phyloP scores from a whole-genome alignment of 441 rosid species.

The Erodium texanum region DNA sequence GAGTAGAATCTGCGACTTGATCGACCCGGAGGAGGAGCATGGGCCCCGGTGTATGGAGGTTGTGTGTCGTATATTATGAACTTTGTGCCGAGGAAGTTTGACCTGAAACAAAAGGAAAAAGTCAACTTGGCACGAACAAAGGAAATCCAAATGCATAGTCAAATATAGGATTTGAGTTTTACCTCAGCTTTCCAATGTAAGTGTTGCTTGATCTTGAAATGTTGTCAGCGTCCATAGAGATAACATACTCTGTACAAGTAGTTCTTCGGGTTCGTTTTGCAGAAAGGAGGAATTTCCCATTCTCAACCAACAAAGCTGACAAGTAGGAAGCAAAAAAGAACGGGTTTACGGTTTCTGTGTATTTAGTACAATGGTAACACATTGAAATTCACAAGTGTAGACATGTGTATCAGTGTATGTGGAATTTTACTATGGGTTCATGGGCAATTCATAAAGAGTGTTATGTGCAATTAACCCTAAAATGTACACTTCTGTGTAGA shows the following conservation, averaged over 20 bases:
- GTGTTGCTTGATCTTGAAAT: background rate
- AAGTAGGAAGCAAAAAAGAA: too few relatives aligned
- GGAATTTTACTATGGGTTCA: too few relatives aligned
- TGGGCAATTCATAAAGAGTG: too few relatives aligned
- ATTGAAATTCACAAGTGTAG: too few relatives aligned
- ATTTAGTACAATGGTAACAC: too few relatives aligned
- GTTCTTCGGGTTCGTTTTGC: slow-evolving; percentile 17
- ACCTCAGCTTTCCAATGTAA: slow-evolving; percentile 23
- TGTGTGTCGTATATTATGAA: too few relatives aligned
- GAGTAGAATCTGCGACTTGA: slow-evolving; percentile 18
- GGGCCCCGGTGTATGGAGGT: slow-evolving; percentile 2
- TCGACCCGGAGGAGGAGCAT: slow-evolving; percentile 16
- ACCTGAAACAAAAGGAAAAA: slow-evolving; percentile 13
- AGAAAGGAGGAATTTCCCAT: slow-evolving; percentile 15
- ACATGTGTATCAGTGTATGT: too few relatives aligned
- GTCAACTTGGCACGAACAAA: too few relatives aligned
- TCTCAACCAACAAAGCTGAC: slow-evolving; percentile 13
- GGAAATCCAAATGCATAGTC: too few relatives aligned
- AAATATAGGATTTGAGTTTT: background rate
- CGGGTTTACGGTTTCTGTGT: too few relatives aligned
- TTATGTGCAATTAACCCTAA: too few relatives aligned
- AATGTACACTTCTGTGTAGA: too few relatives aligned
- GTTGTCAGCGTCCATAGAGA: slow-evolving; percentile 19
- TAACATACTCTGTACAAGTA: slow-evolving; percentile 19
- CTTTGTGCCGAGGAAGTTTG: slow-evolving; percentile 22